Conservation (phyloP, 2,329 filamentous ascomycete genomes). For the Aspergillus pseudoglaucus region DNA sequence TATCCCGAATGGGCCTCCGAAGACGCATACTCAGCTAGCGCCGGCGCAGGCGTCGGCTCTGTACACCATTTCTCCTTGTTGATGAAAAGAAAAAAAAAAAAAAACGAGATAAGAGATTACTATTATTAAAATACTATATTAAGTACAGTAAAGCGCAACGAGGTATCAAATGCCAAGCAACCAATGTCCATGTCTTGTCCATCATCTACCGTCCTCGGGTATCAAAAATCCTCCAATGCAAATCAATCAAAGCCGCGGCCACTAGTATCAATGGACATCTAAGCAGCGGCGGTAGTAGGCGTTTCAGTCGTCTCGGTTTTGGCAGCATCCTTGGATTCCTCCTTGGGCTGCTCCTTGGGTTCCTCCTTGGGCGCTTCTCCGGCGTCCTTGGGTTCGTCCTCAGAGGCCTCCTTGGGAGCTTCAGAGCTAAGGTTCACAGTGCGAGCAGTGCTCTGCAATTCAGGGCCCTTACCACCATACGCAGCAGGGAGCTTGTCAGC, state of each 20-base stretch:
- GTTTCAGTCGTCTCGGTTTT: constrained; percentile 11
- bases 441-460: constrained; percentile 37
- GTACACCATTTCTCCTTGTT: too few species aligned
- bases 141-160: background rate
- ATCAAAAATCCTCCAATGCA: constrained; percentile 8
- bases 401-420: constrained; percentile 6
- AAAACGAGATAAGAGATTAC: too few species aligned
- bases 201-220: constrained; percentile 12
- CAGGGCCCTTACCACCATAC: constrained; percentile 68
- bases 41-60: too few species aligned
- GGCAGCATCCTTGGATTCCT: background rate
- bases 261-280: constrained; percentile 5
- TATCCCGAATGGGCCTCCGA: too few species aligned
- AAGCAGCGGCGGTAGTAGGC: constrained; percentile 7
- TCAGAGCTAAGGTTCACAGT: constrained; percentile 21
- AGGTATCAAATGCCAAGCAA: constrained; percentile 13
- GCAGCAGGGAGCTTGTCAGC: constrained; percentile 61
- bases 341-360: background rate
- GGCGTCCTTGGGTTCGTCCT: constrained; percentile 8
- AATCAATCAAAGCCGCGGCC: constrained; percentile 2
- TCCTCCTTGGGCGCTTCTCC: constrained; percentile 5
- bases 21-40: too few species aligned
- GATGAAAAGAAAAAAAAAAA: too few species aligned
- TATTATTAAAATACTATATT: too few species aligned
- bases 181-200: constrained; percentile 6